Evolutionary conservation across 495 filamentous ascomycete genomes (phyloP), one percentile per base, ranked within the genome.

Genomic region (Penicillium turbatum): DNA sequence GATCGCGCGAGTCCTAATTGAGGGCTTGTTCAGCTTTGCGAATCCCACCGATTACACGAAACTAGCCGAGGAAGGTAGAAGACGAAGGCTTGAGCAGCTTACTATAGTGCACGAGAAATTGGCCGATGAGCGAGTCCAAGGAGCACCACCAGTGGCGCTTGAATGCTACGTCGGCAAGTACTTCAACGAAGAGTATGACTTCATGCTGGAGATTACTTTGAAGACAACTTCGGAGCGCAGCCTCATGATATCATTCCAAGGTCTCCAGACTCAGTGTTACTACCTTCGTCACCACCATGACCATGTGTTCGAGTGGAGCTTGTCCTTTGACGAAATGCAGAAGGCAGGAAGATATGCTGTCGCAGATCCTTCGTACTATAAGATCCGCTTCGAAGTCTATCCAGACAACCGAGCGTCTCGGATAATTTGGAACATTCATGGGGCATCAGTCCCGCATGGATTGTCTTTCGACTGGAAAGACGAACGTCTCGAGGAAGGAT

Each of bases 291-390:
- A 51, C 39, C 42, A 32, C 10, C 37, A 40, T 11, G 37, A 42
- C 7, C 21, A 51, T 31, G 48, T 31, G 13, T 51, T 51, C 16
- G 48, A 51, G 29, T 51, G 48, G 48, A 40, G 35, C 16, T n/a
- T 51, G 37, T 10, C 19, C n/a, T 29, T 31, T 16, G 48, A 51
- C 17, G 36, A 51, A 19, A 9, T 6, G 27, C 41, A 42, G 16
- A 30, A 40, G 17, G 21, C 34, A 26, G 48, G 48, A 12, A 40
- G 48, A 24, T 42, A 41, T 30, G 39, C 12, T n/a, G 24, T 41
- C 27, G 15, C 38, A 15, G 48, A 51, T 32, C 35, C 37, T 11
- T 21, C 24, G 9, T 51, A 42, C 27, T 51, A 32, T 16, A 51
- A 41, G 29, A 29, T 51, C 5, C 21, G 19, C 8, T 51, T 51